Base-by-base conservation (phyloP, 75 land plant genomes). In the Adiantum capillusveneris region DNA sequence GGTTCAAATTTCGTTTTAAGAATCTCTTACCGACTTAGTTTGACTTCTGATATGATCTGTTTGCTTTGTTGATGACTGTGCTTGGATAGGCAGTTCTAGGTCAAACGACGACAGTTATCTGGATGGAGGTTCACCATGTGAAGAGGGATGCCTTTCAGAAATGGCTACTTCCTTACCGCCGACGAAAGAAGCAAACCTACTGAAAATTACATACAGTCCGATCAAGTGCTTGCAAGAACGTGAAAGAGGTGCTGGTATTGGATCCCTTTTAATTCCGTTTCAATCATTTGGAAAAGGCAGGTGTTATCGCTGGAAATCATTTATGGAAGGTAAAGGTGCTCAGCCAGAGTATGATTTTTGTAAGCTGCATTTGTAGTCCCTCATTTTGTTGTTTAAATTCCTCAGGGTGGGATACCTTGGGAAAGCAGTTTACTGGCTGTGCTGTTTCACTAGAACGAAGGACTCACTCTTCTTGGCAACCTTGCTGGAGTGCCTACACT, bases 391-490 rank as follows among this genome's bases (percentile, higher is more conserved):
- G n/a, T 25, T 19, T 48, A 13, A 18, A 24, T 44, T 34, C 57
- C 53, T 52, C 56, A 76, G 79, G 79, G 48, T 76, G 79, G 79
- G 54, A 66, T 39, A 73, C 79, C 31, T 77, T 76, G 37, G 79
- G 46, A 25, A 73, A 48, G 31, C 79, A 62, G 57, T 59, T 46
- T 37, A 44, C 58, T 56, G 77, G 77, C 52, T 77, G 64, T 28
- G 62, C 64, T 11, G 52, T 61, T 7, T 65, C 57, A 57, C 49
- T 76, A 49, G 65, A 66, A 30, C 26, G 58, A 62, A 53, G 67
- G 54, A 31, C 62, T 17, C 73, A 28, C 48, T 76, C 76, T 20
- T 53, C 65, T 13, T 76, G 79, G 79, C 44, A 48, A 31, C 77
- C 79, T 17, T 74, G 58, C 37, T 76, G 79, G 79, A 52, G 68